Evolutionary conservation across 148 eudicot genomes (phyloP).

Genomic region (Polygonum maritimum): DNA sequence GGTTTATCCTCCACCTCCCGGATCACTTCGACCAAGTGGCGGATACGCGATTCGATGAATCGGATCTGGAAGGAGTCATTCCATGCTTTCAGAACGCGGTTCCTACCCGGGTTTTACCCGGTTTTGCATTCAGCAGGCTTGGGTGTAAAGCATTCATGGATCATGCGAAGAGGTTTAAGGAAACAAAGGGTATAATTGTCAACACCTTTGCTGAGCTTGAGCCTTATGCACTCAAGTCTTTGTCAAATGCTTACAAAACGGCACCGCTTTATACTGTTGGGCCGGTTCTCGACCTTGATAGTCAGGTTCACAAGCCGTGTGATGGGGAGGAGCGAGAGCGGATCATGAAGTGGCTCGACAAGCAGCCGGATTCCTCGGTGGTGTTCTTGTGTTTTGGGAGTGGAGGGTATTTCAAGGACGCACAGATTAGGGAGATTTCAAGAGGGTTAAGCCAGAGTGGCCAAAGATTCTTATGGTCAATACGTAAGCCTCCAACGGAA

Average conservation of each 20-base stretch:
- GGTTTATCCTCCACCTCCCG: background rate
- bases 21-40: background rate
- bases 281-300: constrained; percentile 7
- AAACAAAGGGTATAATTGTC: constrained; percentile 17
- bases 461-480: constrained; percentile 21
- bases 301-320: background rate
- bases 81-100: constrained; percentile 13
- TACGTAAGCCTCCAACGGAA: constrained; percentile 12
- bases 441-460: constrained; percentile 13
- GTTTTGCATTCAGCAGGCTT: background rate
- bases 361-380: constrained; percentile 15
- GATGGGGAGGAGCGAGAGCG: constrained; percentile 1
- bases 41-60: background rate
- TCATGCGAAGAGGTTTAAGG: constrained; percentile 12
- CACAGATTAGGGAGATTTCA: constrained; percentile 9
- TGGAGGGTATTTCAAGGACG: constrained; percentile 10
- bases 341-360: constrained; percentile 15
- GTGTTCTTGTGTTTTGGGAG: constrained; percentile 22
- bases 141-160: constrained; percentile 8
- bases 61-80: background rate
- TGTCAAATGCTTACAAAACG: background rate
- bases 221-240: constrained; percentile 12
- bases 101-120: constrained; percentile 13
- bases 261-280: constrained; percentile 13
- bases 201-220: constrained; percentile 19